These are phyloP conservation scores for Selenicereus undatus DNA, from an alignment of 148 eudicot species.

Conservation along the genomic window DNA sequence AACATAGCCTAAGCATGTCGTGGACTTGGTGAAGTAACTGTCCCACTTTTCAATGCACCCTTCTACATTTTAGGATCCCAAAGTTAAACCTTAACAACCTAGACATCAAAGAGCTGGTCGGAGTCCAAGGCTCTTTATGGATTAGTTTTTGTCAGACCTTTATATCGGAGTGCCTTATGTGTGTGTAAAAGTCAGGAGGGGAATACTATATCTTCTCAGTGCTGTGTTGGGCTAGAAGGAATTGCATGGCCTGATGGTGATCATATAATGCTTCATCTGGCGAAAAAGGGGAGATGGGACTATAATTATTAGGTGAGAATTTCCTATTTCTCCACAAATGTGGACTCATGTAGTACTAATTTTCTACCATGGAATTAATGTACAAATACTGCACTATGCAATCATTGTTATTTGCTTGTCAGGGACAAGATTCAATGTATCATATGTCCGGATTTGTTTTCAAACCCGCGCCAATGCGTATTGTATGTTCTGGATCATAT, in stretches of 20 bases:
- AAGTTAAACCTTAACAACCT: neutral
- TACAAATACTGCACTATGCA: neutral
- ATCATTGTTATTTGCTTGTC: neutral
- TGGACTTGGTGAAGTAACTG: slow-evolving; percentile 5
- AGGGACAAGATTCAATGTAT: neutral
- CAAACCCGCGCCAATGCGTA: neutral
- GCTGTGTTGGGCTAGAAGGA: slow-evolving; percentile 11
- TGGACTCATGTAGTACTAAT: neutral
- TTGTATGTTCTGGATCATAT: neutral
- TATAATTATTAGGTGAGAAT: slow-evolving; percentile 11
- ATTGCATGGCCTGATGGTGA: slow-evolving; percentile 3
- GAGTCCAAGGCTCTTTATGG: neutral
- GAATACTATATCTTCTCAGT: slow-evolving; percentile 15
- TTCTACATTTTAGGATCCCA: neutral
- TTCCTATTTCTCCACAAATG: slow-evolving; percentile 4
- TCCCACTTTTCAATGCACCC: too few species aligned
- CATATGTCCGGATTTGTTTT: neutral
- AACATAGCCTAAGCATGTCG: slow-evolving; percentile 12
- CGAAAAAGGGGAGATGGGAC: neutral
- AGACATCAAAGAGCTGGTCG: neutral
- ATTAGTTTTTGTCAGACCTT: neutral
- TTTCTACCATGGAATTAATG: neutral
- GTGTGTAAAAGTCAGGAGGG: slow-evolving; percentile 18
- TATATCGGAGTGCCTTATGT: too few species aligned
- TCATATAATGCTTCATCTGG: neutral